A percentile compares a stretch with the other conserved stretches of the same genome.
phyloP scores from a whole-genome alignment of 2,329 filamentous ascomycete species.

The Macrophomina phaseolina region DNA sequence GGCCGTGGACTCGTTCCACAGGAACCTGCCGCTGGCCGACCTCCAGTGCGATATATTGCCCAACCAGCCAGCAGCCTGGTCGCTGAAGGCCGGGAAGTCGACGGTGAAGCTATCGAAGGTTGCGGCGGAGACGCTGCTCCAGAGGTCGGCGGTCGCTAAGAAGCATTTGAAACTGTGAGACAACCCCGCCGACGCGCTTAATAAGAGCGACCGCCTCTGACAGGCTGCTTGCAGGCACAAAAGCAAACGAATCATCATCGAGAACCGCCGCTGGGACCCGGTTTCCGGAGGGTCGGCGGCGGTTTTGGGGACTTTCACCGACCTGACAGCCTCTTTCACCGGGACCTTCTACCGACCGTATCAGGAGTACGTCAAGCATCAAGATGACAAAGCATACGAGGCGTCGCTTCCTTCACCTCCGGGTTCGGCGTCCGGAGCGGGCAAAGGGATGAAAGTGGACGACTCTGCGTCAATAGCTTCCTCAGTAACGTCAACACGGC shows the following conservation, averaged over 20 bases:
- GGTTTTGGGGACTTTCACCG: no score
- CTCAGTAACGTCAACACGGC: no score
- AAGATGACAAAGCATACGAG: no score
- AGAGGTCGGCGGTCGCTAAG: slow-evolving; percentile 67
- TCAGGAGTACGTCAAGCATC: no score
- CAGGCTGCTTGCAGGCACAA: background rate
- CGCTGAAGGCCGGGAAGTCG: slow-evolving; percentile 35
- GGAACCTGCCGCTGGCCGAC: slow-evolving; percentile 47
- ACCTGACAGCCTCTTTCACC: no score
- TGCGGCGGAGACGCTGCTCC: slow-evolving; percentile 29
- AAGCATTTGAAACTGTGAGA: slow-evolving; percentile 72
- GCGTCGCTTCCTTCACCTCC: no score
- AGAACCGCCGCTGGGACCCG: slow-evolving; percentile 61
- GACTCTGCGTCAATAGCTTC: no score
- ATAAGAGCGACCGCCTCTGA: background rate
- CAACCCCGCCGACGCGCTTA: no score
- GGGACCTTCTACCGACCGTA: no score
- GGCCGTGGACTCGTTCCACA: slow-evolving; percentile 55
- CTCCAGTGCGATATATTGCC: slow-evolving; percentile 73
- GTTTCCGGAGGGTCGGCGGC: no score
- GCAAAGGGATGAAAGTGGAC: no score
- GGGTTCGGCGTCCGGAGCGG: no score
- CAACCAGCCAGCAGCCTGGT: slow-evolving; percentile 73
- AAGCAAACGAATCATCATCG: slow-evolving; percentile 30
- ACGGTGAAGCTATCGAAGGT: slow-evolving; percentile 15